phyloP scores from a whole-genome alignment of 192 early-diverging fungal species.

The Fimicolochytrium jonesii region DNA sequence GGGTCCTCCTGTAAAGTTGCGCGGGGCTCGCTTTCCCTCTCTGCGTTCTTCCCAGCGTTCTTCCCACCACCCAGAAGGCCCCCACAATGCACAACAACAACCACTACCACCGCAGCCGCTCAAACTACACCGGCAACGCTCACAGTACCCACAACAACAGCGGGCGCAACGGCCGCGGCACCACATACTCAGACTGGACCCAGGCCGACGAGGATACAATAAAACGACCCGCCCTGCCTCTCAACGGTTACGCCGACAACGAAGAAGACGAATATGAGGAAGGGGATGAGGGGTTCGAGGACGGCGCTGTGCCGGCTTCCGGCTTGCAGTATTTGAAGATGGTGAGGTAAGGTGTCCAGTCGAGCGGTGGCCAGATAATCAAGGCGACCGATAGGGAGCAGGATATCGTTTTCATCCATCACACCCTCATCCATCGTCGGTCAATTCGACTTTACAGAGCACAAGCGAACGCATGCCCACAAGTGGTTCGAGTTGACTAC shows the following conservation, averaged over 20 bases:
- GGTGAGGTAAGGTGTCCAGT: constrained; percentile 4
- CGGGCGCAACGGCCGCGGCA: background rate
- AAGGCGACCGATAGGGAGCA: no score
- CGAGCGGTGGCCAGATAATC: background rate
- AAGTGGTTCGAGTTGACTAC: background rate
- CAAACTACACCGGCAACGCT: no score
- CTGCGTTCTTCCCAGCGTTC: background rate
- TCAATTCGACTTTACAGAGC: constrained; percentile 5
- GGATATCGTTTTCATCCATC: no score
- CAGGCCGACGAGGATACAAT: constrained; percentile 17
- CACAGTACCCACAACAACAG: background rate
- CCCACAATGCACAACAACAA: background rate
- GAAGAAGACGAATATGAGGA: background rate
- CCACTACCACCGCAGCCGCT: background rate
- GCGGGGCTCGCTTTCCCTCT: no score
- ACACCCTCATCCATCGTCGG: no score
- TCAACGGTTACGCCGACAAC: constrained; percentile 16
- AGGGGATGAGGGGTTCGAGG: background rate
- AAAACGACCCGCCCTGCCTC: constrained; percentile 18
- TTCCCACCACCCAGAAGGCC: background rate
- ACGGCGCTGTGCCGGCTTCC: background rate
- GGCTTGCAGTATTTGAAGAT: constrained; percentile 20
- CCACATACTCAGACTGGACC: constrained; percentile 2
- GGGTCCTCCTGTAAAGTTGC: no score
- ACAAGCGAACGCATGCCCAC: constrained; percentile 15